Conservation (phyloP, 2,329 filamentous ascomycete genomes). For the Cladosporium sp. region DNA sequence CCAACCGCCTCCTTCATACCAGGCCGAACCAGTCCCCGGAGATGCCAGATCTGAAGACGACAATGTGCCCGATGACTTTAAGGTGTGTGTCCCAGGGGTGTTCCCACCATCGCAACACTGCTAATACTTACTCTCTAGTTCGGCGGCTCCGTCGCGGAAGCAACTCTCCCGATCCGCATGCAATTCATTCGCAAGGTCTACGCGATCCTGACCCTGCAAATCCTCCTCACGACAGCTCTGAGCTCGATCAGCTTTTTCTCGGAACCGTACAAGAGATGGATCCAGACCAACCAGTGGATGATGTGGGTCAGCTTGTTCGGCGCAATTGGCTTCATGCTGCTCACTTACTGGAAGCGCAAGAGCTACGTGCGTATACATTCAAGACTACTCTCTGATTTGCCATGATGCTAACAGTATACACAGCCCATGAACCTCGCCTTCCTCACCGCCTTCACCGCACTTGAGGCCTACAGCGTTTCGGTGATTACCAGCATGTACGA, state of each 20-base stretch:
- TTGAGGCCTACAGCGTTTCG: constrained; percentile 91
- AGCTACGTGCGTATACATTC: constrained; percentile 43
- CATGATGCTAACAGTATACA: constrained; percentile 6
- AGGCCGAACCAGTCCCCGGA: constrained; percentile 62
- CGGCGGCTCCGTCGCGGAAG: constrained; percentile 88
- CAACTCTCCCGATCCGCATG: constrained; percentile 85
- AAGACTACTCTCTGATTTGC: too few species aligned
- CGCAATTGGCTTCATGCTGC: constrained; percentile 77
- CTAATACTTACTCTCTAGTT: constrained; percentile 58
- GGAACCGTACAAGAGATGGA: constrained; percentile 76
- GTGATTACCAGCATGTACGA: constrained; percentile 91
- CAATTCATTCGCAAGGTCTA: constrained; percentile 85
- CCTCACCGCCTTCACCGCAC: constrained; percentile 81
- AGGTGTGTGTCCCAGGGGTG: constrained; percentile 52
- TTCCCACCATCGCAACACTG: neutral
- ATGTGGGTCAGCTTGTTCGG: constrained; percentile 86
- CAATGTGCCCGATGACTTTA: constrained; percentile 96
- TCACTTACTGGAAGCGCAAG: constrained; percentile 95
- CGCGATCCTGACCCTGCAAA: constrained; percentile 92
- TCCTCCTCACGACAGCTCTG: constrained; percentile 78
- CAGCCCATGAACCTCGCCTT: constrained; percentile 95
- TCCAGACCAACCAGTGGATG: constrained; percentile 78
- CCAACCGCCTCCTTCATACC: constrained; percentile 82
- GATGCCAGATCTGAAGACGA: constrained; percentile 76
- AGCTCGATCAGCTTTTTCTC: constrained; percentile 86